Evolutionary conservation across 2,329 filamentous ascomycete species (phyloP), one percentile per base, ranked within the genome.

Genomic region (Phaeosphaeriaceae sp.): DNA sequence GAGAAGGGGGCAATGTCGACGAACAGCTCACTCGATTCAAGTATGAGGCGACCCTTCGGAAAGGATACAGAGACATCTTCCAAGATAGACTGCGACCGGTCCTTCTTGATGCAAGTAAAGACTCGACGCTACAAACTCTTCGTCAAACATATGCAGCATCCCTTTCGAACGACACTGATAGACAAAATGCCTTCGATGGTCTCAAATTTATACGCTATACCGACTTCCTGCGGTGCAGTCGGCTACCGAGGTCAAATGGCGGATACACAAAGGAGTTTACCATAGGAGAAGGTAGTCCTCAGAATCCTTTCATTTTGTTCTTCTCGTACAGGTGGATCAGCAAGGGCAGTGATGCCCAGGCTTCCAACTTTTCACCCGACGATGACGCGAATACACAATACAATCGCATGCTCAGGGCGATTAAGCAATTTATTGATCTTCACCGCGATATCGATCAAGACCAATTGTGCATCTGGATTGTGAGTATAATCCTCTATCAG

Each of bases 321-420:
- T 60, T 74, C 39, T 74, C 72, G 0, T 75, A 74, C 42, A 50
- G 68, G 20, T 74, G 72, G 72, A 63, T 67, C 13, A 65, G 60
- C 7, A 58, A 51, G 18, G 33, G 34, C 3, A 32, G 43, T 13
- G 50, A 44, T 6, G 20, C 16, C 18, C 43, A 39, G 16, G 12
- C 26, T 16, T n/a, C 11, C 18, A 35, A 6, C 11, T 18, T 39
- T 6, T 63, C 57, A 15, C 67, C 70, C 1, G 73, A 75, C 36
- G 66, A 74, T 42, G 44, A 48, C 1, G 16, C 54, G 0, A 46
- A 67, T 42, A 74, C 70, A 1, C 68, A 73, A 51, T 74, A 73
- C 45, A 45, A 52, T 3, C 60, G 67, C 1, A 73, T 74, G 64
- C 42, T 68, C 8, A 35, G 40, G 8, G 70, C 70, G 0, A 53